phyloP scores from a whole-genome alignment of 208 protist genomes.

The Acanthamoeba divionensis region DNA sequence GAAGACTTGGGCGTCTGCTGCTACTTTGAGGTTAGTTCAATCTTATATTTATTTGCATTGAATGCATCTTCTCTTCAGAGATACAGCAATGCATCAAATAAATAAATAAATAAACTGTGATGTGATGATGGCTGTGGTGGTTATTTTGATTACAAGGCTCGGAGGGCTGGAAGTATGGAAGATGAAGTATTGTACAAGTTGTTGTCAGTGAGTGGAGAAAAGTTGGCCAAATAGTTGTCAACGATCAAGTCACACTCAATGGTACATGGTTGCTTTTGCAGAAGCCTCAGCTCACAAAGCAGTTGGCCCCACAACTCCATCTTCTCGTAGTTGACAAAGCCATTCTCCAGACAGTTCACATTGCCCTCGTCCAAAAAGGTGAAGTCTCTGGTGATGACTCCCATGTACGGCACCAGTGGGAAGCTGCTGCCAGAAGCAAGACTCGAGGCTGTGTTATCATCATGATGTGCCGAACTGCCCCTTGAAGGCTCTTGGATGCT shows the following conservation, averaged over 20 bases:
- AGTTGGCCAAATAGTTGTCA: conserved; percentile 37
- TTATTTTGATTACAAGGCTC: too few relatives aligned
- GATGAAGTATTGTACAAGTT: conserved; percentile 46
- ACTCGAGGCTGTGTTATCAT: neutral
- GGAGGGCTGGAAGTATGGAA: neutral
- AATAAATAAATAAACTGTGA: too few relatives aligned
- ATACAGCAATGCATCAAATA: too few relatives aligned
- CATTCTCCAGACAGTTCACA: neutral
- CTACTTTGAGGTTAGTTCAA: too few relatives aligned
- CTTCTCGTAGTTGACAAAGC: conserved; percentile 40
- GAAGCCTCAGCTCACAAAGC: neutral
- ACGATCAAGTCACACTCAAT: conserved; percentile 10
- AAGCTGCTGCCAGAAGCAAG: neutral
- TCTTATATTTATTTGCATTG: too few relatives aligned
- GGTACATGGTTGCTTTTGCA: neutral
- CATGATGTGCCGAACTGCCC: neutral
- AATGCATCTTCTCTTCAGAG: too few relatives aligned
- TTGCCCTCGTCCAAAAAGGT: conserved; percentile 37
- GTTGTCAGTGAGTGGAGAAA: conserved; percentile 38
- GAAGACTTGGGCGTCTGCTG: too few relatives aligned
- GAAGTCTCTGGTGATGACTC: conserved; percentile 18
- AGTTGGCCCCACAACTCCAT: conserved; percentile 39
- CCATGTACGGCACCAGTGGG: neutral
- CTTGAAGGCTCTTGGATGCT: too few relatives aligned
- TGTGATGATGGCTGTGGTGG: too few relatives aligned